Percentiles rank a stretch among this genome's conserved stretches.
phyloP scores from a whole-genome alignment of 192 early-diverging fungal species.

The Phlyctochytrium bullatum region DNA sequence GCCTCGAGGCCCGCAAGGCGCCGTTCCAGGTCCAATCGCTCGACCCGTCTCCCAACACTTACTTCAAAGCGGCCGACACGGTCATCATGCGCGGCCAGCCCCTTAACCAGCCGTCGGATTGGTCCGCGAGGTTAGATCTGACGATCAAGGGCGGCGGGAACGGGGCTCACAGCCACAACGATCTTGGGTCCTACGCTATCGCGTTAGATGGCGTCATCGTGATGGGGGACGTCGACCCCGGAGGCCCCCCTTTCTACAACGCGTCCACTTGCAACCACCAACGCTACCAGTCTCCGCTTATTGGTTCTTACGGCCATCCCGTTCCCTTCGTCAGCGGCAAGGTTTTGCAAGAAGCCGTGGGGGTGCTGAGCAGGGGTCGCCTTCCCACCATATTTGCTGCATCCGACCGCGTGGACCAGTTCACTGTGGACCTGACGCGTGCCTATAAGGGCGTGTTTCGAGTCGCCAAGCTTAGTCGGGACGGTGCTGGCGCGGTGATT shows the following conservation, averaged over 20 bases:
- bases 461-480: too few relatives aligned
- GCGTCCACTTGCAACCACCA: not conserved
- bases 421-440: not conserved
- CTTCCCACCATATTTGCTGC: not conserved
- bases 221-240: not conserved
- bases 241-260: not conserved
- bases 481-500: too few relatives aligned
- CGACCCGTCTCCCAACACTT: too few relatives aligned
- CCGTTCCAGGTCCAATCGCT: too few relatives aligned
- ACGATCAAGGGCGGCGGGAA: not conserved
- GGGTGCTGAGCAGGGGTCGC: too few relatives aligned
- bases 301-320: not conserved
- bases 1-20: too few relatives aligned
- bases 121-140: not conserved
- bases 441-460: too few relatives aligned
- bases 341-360: too few relatives aligned
- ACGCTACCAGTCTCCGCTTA: not conserved
- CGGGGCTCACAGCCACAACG: not conserved
- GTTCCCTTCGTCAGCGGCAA: not conserved
- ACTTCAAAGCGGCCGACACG: not conserved
- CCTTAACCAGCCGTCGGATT: not conserved
- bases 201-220: not conserved
- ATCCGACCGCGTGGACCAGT: not conserved
- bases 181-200: not conserved
- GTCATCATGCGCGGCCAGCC: not conserved